Evolutionary conservation across 345 rosid species (phyloP).

Genomic region (Syzygium grande): DNA sequence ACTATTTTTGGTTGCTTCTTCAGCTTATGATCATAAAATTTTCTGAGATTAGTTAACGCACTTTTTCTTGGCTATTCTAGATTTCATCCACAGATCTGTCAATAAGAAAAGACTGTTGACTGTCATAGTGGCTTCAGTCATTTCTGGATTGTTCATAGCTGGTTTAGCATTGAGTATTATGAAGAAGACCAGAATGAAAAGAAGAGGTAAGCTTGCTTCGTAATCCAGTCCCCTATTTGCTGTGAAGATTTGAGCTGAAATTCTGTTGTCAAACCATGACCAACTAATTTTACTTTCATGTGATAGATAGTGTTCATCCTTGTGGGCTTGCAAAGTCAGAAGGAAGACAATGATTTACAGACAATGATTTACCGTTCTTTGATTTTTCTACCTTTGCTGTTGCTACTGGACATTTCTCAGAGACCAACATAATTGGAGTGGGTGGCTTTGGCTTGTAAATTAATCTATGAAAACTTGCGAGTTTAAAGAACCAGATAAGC

Average conservation of each 20-base stretch:
- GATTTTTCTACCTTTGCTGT: slow-evolving; percentile 7
- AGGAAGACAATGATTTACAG: slow-evolving; percentile 4
- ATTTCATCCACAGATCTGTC: too few relatives aligned
- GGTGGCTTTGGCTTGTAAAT: slow-evolving; percentile 29
- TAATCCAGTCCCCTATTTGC: too few relatives aligned
- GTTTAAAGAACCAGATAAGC: neutral
- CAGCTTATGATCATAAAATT: neutral
- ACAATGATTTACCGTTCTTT: slow-evolving; percentile 7
- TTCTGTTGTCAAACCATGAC: too few relatives aligned
- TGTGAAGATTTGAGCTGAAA: too few relatives aligned
- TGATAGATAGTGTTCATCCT: neutral
- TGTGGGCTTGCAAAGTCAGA: neutral
- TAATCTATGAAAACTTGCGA: neutral
- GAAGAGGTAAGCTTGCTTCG: too few relatives aligned
- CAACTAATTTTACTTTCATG: neutral
- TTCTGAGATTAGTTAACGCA: neutral
- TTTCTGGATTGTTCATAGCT: neutral
- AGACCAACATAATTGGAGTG: slow-evolving; percentile 14
- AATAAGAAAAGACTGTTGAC: too few relatives aligned
- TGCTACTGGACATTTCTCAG: slow-evolving; percentile 22
- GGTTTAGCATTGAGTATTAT: neutral
- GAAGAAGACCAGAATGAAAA: neutral
- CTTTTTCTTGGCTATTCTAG: too few relatives aligned
- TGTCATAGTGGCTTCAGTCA: neutral
- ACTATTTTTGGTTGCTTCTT: too few relatives aligned